Percentiles rank a stretch among this genome's conserved stretches.
Conservation (phyloP, 2,329 filamentous ascomycete genomes). For the Ophiostoma perfectum region DNA sequence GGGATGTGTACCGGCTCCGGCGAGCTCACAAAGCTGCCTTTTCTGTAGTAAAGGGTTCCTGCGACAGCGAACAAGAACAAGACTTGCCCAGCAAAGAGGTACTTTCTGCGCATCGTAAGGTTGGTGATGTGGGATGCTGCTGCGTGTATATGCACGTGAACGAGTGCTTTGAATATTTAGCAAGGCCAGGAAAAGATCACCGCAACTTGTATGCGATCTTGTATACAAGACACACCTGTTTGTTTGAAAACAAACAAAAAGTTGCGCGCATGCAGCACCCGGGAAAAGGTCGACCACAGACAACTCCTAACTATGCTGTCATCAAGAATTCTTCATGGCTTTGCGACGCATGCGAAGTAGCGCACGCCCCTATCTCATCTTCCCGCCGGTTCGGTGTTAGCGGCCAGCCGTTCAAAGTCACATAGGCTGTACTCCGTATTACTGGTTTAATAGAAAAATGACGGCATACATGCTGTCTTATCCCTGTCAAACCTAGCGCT, state of each 20-base stretch:
- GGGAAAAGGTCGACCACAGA: neutral
- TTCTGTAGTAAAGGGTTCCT: neutral
- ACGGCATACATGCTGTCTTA: neutral
- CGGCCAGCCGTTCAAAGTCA: neutral
- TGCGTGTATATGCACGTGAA: neutral
- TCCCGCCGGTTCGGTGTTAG: neutral
- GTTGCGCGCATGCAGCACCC: neutral
- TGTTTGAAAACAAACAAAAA: neutral
- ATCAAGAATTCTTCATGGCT: too few relatives aligned
- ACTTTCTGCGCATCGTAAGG: slow-evolving; percentile 3
- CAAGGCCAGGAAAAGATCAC: too few relatives aligned
- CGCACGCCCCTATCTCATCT: neutral
- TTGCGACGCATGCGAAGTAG: neutral
- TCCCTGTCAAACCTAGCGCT: neutral
- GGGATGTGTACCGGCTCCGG: neutral
- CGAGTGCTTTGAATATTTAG: too few relatives aligned
- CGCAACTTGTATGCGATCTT: too few relatives aligned
- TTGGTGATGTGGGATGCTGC: neutral
- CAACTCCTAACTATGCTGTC: neutral
- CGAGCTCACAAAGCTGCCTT: neutral
- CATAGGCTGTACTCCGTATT: too few relatives aligned
- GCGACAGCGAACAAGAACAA: neutral
- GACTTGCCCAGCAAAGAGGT: neutral
- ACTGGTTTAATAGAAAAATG: too few relatives aligned
- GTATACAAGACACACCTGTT: too few relatives aligned